Evolutionary conservation across 1,284 basidiomycete genomes (phyloP), one percentile per base, ranked within the genome.

Genomic region (Cryptococcus sp.): DNA sequence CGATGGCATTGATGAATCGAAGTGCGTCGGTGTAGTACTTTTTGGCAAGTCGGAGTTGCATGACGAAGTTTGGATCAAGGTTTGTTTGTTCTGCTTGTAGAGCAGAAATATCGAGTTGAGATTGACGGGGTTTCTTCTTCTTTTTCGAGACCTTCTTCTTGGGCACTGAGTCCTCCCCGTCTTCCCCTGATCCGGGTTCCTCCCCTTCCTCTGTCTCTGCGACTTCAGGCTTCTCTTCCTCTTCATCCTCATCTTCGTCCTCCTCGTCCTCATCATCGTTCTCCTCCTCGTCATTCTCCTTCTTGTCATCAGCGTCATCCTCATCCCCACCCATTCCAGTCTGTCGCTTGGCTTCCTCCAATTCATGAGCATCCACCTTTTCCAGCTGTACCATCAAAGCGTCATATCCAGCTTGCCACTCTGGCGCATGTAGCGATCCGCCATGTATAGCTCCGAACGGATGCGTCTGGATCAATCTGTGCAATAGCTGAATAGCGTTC

Each of bases 11-110:
- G 66, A 98, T 93, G 73, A 98, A 98, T 50, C 77, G 79, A 41
- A 97, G 78, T 1, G 87, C 92, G 63, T 97, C 94, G 0, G 82
- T 78, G 68, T 88, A 92, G 77, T 93, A 97, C 62, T 86, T 86
- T 74, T 88, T 91, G 50, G 83, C 84, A 41, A 96, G 78, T n/a
- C 85, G 82, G 5, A 93, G 79, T 53, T 83, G 81, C 31, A 85
- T 80, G 42, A 88, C 74, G 52, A 87, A 79, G 48, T 69, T 63
- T 42, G 81, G 80, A 59, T 88, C 82, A 24, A 88, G 75, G 0
- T 82, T 79, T 3, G 82, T 81, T 64, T 88, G 83, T 62, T 87
- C 86, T 45, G 84, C 80, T 46, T 74, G 63, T n/a, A 76, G 62
- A 7, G 70, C 46, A 73, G 88, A 81, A 19, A 90, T 76, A 49